Evolutionary conservation across 2,329 filamentous ascomycete genomes (phyloP).

Genomic region (Hymenoscyphus repandus): DNA sequence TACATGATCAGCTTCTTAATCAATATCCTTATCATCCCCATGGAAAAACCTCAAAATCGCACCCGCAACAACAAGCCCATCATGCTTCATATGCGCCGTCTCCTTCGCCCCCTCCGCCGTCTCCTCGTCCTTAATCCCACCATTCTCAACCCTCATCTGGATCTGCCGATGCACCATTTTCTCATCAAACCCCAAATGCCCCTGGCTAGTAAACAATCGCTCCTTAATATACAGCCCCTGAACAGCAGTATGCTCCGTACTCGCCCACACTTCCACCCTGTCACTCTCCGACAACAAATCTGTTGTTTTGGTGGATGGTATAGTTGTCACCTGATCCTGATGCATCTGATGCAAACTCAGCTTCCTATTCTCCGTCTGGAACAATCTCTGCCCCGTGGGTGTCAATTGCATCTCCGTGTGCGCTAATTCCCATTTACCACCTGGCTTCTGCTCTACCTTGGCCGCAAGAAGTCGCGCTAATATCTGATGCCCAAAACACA

Average conservation of each 20-base stretch:
- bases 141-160: slow-evolving; percentile 39
- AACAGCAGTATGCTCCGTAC: slow-evolving; percentile 38
- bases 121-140: slow-evolving; percentile 34
- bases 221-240: slow-evolving; percentile 41
- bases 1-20: not conserved
- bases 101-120: slow-evolving; percentile 35
- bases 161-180: slow-evolving; percentile 40
- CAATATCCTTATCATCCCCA: slow-evolving; percentile 14
- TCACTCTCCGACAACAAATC: not conserved
- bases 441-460: slow-evolving; percentile 31
- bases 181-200: slow-evolving; percentile 42
- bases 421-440: slow-evolving; percentile 41
- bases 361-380: slow-evolving; percentile 29
- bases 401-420: slow-evolving; percentile 39
- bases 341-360: slow-evolving; percentile 40
- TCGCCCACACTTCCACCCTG: slow-evolving; percentile 43
- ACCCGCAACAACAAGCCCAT: slow-evolving; percentile 35
- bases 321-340: slow-evolving; percentile 33
- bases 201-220: slow-evolving; percentile 41
- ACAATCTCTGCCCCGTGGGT: slow-evolving; percentile 36
- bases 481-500: slow-evolving; percentile 45
- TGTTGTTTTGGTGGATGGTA: not conserved
- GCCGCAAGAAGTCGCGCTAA: slow-evolving; percentile 39
- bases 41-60: slow-evolving; percentile 41
- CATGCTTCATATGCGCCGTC: slow-evolving; percentile 36